Conservation (phyloP, 441 rosid genomes). For the Populus hybrid region DNA sequence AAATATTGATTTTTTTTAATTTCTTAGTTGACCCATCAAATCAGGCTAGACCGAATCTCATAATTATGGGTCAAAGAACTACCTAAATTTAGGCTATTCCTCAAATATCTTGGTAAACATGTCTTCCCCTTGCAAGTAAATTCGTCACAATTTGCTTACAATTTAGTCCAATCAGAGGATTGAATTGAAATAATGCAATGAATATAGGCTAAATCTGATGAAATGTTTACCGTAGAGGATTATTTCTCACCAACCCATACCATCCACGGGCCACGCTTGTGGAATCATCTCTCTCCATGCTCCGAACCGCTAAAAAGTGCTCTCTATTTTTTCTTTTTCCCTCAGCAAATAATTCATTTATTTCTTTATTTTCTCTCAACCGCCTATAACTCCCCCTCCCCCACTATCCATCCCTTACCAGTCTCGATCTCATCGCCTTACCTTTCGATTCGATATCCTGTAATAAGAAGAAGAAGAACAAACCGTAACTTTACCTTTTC, state of each 20-base stretch:
- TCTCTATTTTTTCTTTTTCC: background rate
- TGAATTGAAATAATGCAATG: background rate
- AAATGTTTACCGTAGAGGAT: background rate
- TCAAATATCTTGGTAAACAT: background rate
- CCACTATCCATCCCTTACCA: background rate
- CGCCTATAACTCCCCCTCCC: background rate
- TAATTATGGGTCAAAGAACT: background rate
- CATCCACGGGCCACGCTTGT: background rate
- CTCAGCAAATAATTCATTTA: background rate
- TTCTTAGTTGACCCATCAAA: no score
- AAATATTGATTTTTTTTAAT: no score
- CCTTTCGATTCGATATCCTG: slow-evolving; percentile 14
- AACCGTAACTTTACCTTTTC: slow-evolving; percentile 10
- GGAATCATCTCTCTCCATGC: background rate
- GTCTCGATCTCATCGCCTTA: slow-evolving; percentile 25
- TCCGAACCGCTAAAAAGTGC: background rate
- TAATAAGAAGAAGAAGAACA: background rate
- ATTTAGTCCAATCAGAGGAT: background rate
- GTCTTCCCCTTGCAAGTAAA: background rate
- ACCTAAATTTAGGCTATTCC: background rate
- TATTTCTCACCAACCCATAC: background rate
- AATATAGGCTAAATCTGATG: background rate
- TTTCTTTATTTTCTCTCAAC: background rate
- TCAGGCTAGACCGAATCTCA: no score
- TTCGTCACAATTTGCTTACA: background rate